A percentile compares a stretch with the other conserved stretches of the same genome.
phyloP scores from a whole-genome alignment of 2,329 filamentous ascomycete genomes.

The Fusarium neocosmosporiellum region DNA sequence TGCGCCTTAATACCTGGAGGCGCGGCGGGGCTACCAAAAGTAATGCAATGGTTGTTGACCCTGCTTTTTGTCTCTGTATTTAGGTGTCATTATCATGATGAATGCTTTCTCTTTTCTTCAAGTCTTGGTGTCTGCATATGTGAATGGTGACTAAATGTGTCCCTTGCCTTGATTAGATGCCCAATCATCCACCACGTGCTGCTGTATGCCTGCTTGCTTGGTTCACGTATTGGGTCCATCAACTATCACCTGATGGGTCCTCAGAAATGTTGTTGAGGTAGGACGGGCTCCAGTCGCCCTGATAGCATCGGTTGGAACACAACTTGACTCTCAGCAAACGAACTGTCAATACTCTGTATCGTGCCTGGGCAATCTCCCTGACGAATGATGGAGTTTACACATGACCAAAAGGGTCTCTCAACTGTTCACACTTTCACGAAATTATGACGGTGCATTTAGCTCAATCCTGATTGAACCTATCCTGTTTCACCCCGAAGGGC shows the following conservation, averaged over 20 bases:
- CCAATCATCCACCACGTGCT: background rate
- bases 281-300: background rate
- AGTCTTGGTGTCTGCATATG: constrained; percentile 4
- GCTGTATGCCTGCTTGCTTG: background rate
- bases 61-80: constrained; percentile 51
- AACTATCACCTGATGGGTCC: background rate
- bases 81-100: constrained; percentile 52
- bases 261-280: background rate
- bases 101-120: constrained; percentile 41
- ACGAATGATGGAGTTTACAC: background rate
- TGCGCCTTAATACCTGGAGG: constrained; percentile 52
- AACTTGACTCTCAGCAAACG: background rate
- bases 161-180: too few relatives aligned
- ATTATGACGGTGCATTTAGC: background rate
- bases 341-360: background rate
- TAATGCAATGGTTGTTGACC: constrained; percentile 54
- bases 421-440: background rate
- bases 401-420: background rate
- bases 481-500: constrained; percentile 11
- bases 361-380: background rate
- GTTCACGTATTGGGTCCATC: background rate
- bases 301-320: background rate
- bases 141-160: too few relatives aligned
- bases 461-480: constrained; percentile 30
- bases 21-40: constrained; percentile 55